Conservation (phyloP, 2,329 filamentous ascomycete species). For the Ceratocystis eucalypticola region DNA sequence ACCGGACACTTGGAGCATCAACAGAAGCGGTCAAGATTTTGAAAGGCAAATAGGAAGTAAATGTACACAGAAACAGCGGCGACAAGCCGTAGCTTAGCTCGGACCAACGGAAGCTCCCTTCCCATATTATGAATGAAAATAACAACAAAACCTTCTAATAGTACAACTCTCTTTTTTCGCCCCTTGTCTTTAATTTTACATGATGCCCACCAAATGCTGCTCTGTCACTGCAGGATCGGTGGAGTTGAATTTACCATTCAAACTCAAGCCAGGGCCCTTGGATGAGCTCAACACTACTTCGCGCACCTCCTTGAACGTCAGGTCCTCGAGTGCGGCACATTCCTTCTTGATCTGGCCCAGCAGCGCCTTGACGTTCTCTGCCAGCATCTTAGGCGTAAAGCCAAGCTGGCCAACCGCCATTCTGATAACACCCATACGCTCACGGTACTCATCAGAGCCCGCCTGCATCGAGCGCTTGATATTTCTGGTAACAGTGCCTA, state of each 20-base stretch:
- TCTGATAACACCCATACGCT: slow-evolving; percentile 69
- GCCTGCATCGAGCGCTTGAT: slow-evolving; percentile 60
- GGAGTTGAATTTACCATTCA: slow-evolving; percentile 65
- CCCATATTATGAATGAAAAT: slow-evolving; percentile 10
- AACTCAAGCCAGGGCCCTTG: slow-evolving; percentile 69
- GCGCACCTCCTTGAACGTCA: slow-evolving; percentile 33
- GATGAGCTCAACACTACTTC: slow-evolving; percentile 75
- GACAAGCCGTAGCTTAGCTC: neutral
- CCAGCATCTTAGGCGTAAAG: slow-evolving; percentile 76
- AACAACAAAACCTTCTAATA: slow-evolving; percentile 3
- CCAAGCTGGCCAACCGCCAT: slow-evolving; percentile 84
- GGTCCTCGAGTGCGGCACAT: slow-evolving; percentile 52
- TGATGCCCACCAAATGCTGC: slow-evolving; percentile 39
- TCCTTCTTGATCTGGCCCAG: slow-evolving; percentile 67
- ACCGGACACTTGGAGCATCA: slow-evolving; percentile 39
- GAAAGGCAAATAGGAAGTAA: slow-evolving; percentile 19
- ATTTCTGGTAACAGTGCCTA: slow-evolving; percentile 76
- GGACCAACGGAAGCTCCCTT: slow-evolving; percentile 6
- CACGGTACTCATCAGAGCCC: slow-evolving; percentile 75
- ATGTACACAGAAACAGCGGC: neutral
- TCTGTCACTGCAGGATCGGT: slow-evolving; percentile 43
- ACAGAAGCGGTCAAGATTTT: slow-evolving; percentile 39
- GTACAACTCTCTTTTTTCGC: slow-evolving; percentile 10
- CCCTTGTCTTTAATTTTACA: slow-evolving; percentile 30
- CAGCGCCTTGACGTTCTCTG: slow-evolving; percentile 68